phyloP scores from a whole-genome alignment of 139 green algal species.

The Desmodesmus armatus region DNA sequence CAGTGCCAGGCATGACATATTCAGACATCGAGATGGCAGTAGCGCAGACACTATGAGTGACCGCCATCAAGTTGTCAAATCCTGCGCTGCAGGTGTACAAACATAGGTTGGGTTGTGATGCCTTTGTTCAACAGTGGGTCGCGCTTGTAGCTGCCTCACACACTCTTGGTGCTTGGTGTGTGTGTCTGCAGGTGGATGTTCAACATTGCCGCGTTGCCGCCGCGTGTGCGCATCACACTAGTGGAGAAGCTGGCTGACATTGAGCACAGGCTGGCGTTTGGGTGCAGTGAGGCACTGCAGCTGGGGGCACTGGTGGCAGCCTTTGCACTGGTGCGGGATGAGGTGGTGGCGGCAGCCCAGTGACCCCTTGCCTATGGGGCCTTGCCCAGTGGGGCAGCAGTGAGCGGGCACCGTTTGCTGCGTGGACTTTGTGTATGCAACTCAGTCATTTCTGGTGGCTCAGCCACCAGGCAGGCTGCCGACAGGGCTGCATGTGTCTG shows the following conservation, averaged over 20 bases:
- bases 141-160: neutral
- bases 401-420: too few species aligned
- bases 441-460: too few species aligned
- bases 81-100: neutral
- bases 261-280: constrained; percentile 89
- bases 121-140: neutral
- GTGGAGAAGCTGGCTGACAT: constrained; percentile 87
- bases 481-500: too few species aligned
- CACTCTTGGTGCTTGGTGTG: neutral
- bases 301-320: constrained; percentile 85
- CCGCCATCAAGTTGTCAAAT: too few species aligned
- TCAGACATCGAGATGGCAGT: too few species aligned
- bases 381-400: neutral
- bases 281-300: constrained; percentile 89
- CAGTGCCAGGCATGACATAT: too few species aligned
- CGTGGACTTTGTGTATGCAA: too few species aligned
- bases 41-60: too few species aligned
- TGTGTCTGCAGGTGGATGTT: constrained; percentile 45
- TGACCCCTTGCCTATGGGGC: neutral
- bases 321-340: constrained; percentile 81
- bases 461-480: too few species aligned
- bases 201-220: constrained; percentile 43
- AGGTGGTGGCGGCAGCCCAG: constrained; percentile 69
- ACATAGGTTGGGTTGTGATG: neutral
- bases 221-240: constrained; percentile 62